These are phyloP conservation scores for Periconia digitata DNA, from an alignment of 2,329 filamentous ascomycete species.

Conservation along the genomic window DNA sequence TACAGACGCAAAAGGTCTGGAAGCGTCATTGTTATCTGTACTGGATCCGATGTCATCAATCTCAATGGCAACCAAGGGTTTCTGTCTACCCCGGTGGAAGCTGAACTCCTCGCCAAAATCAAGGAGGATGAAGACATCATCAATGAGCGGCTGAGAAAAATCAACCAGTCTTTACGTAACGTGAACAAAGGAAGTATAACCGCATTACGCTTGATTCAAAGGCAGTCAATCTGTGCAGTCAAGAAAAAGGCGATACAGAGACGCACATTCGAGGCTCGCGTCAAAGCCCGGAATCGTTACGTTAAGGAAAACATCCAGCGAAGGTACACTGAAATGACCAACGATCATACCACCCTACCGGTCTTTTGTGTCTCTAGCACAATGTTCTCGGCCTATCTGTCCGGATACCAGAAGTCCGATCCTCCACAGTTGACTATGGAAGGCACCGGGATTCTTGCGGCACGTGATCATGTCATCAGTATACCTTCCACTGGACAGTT, in stretches of 20 bases:
- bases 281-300: neutral
- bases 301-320: neutral
- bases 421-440: neutral
- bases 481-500: constrained; percentile 3
- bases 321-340: neutral
- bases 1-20: constrained; percentile 16
- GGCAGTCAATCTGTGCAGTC: too few species aligned
- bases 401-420: neutral
- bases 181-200: neutral
- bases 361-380: constrained; percentile 5
- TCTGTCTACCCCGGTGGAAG: neutral
- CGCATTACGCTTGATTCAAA: neutral
- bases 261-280: neutral
- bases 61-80: neutral
- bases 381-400: neutral
- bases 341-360: constrained; percentile 2
- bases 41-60: constrained; percentile 15
- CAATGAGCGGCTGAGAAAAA: neutral
- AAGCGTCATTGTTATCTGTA: constrained; percentile 21
- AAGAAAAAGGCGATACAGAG: neutral
- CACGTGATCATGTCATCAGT: neutral
- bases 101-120: neutral
- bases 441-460: constrained; percentile 1
- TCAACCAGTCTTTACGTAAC: neutral
- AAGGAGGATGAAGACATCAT: neutral